Base-by-base conservation (phyloP, 345 rosid genomes). In the Corchorus capsularis region DNA sequence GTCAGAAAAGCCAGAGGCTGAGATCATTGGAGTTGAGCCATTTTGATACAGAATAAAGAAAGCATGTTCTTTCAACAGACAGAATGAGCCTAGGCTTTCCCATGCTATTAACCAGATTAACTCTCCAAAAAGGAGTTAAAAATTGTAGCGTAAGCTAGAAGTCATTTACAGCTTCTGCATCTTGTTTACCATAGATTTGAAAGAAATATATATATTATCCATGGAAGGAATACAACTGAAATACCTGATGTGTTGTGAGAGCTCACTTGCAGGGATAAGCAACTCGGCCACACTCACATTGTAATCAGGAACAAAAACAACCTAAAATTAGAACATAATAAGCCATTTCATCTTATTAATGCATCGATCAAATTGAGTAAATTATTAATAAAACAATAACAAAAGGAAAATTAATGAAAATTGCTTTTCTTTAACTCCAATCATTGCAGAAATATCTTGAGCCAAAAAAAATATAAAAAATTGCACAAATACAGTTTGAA, bases 181-280 rank as follows among this genome's bases (percentile, higher is more conserved):
- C 72, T 50, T 50, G 46, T 16, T 73, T 73, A 61, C 46, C 9
- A 4, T 50, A 15, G 54, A 5, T 39, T 39, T 6, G 3, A 53
- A 17, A 2, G 32, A 34, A 57, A 41, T 19, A 37, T 16, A 6
- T 45, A 22, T 56, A 79, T 8, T n/a, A 77, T 69, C 27, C 49
- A 35, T 46, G 46, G 16, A n/a, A 56, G 34, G 67, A 72, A 47
- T 35, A 67, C 69, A 83, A 73, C 53, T 56, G 59, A 73, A 49
- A 50, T 80, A 90, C 97, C 97, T 92, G 88, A 92, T 92, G 75
- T 90, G 97, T 70, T 92, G 89, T 56, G 97, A 92, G 76, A 92
- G 93, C 85, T 92, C 97, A 79, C 97, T 92, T 39, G 97, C 91
- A 78, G 94, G 97, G 76, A 92, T 92, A 57, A 92, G 97, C 83